Evolutionary conservation across 2,329 filamentous ascomycete genomes (phyloP).

Genomic region (Xylariaceae sp.): DNA sequence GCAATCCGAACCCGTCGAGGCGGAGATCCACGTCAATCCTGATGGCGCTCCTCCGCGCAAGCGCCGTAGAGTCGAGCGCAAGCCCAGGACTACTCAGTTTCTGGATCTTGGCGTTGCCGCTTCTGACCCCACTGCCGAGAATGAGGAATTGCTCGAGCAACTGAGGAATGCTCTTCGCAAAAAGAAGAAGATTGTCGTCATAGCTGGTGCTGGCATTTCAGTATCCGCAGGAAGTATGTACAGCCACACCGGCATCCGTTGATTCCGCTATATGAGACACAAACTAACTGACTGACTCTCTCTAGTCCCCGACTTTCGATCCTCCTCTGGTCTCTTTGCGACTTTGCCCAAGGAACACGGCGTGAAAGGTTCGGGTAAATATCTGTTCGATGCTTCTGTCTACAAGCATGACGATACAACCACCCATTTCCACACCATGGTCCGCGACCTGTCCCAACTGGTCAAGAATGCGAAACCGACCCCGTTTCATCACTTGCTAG

Average conservation of each 20-base stretch:
- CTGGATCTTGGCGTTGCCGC: constrained; percentile 59
- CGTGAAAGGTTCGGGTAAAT: constrained; percentile 86
- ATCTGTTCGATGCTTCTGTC: constrained; percentile 94
- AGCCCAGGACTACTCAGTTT: constrained; percentile 71
- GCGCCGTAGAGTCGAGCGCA: constrained; percentile 59
- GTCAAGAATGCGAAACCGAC: constrained; percentile 76
- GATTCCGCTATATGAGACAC: constrained; percentile 22
- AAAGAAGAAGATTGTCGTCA: constrained; percentile 94
- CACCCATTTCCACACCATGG: constrained; percentile 91
- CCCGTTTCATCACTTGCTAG: constrained; percentile 86
- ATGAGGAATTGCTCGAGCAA: constrained; percentile 59
- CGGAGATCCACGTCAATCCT: constrained; percentile 37
- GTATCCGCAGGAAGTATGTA: constrained; percentile 74
- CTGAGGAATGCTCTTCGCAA: constrained; percentile 72
- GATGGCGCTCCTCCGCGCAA: constrained; percentile 68
- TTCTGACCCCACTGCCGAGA: constrained; percentile 46
- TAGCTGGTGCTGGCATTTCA: constrained; percentile 94
- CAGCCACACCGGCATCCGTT: constrained; percentile 15
- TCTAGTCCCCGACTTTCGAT: constrained; percentile 89
- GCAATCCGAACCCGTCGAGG: constrained; percentile 36
- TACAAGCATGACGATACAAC: constrained; percentile 90
- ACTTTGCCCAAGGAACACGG: constrained; percentile 82
- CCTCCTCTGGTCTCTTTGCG: constrained; percentile 81
- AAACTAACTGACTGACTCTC: constrained; percentile 3
- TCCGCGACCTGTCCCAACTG: constrained; percentile 77